Evolutionary conservation across 768 basidiomycete genomes (phyloP).

Genomic region (Royoungia palumana): DNA sequence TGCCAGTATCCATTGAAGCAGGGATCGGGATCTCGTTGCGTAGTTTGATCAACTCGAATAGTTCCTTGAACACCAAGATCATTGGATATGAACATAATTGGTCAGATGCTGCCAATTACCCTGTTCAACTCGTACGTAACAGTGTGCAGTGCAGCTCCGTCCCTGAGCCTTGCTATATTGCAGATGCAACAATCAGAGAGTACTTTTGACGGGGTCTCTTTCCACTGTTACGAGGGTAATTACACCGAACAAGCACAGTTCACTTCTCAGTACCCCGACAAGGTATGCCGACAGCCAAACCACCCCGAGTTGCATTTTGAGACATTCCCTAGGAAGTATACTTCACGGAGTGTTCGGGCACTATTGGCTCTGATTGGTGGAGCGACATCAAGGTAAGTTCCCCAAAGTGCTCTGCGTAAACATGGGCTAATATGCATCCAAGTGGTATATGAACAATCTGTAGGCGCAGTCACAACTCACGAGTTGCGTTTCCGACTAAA

Average conservation of each 20-base stretch:
- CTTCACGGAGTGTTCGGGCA: conserved; percentile 64
- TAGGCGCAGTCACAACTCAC: conserved; percentile 32
- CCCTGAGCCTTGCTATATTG: conserved; percentile 1
- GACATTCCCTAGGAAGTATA: conserved; percentile 34
- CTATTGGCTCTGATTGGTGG: conserved; percentile 73
- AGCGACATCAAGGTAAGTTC: conserved; percentile 62
- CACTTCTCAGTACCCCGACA: conserved; percentile 51
- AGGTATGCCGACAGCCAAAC: conserved; percentile 28
- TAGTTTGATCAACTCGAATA: conserved; percentile 58
- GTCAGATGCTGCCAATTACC: conserved; percentile 61
- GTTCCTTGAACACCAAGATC: conserved; percentile 55
- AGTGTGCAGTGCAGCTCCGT: background rate
- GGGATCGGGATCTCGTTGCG: conserved; percentile 55
- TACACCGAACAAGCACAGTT: conserved; percentile 55
- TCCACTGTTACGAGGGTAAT: conserved; percentile 67
- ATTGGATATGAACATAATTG: conserved; percentile 77
- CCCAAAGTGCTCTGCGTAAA: background rate
- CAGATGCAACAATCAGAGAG: conserved; percentile 55
- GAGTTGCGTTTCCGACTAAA: conserved; percentile 15
- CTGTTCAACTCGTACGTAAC: conserved; percentile 47
- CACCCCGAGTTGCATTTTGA: background rate
- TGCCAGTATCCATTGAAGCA: conserved; percentile 55
- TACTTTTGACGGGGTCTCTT: conserved; percentile 62
- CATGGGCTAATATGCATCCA: conserved; percentile 8
- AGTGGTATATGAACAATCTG: conserved; percentile 74